Conservation (phyloP, 345 rosid species). For the Euphorbia pulcherrima region DNA sequence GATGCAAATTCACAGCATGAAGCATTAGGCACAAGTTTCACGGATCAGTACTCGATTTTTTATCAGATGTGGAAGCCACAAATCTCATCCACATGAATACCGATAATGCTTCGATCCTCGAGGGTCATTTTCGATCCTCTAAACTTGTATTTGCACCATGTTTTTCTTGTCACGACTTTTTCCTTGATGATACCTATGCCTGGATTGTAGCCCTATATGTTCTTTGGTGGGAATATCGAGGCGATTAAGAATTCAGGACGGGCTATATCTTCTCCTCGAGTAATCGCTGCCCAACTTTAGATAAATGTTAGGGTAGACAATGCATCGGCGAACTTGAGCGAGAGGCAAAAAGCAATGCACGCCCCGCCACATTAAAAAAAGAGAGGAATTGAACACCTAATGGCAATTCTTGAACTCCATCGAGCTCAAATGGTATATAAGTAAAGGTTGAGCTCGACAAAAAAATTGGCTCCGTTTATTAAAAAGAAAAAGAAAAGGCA, state of each 20-base stretch:
- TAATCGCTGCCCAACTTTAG: slow-evolving; percentile 28
- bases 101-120: slow-evolving; percentile 42
- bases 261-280: slow-evolving; percentile 18
- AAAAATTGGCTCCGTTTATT: no score
- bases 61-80: slow-evolving; percentile 24
- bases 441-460: no score
- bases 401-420: slow-evolving; percentile 12
- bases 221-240: slow-evolving; percentile 18
- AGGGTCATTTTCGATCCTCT: slow-evolving; percentile 9
- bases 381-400: slow-evolving; percentile 34
- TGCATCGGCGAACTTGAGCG: slow-evolving; percentile 47
- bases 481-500: no score
- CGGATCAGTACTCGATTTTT: slow-evolving; percentile 8
- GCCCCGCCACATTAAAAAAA: slow-evolving; percentile 45
- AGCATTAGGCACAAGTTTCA: slow-evolving; percentile 20
- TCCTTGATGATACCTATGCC: slow-evolving; percentile 8
- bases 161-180: slow-evolving; percentile 1
- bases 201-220: slow-evolving; percentile 17
- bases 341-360: slow-evolving; percentile 26
- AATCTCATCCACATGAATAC: slow-evolving; percentile 43
- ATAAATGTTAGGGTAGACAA: slow-evolving; percentile 31
- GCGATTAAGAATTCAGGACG: slow-evolving; percentile 11
- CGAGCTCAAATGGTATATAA: slow-evolving; percentile 14
- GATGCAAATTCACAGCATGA: slow-evolving; percentile 41
- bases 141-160: neutral